A percentile compares a stretch with the other conserved stretches of the same genome.
Evolutionary conservation across 257 asterid species (phyloP).

Genomic region (Nicotiana sylvestris): DNA sequence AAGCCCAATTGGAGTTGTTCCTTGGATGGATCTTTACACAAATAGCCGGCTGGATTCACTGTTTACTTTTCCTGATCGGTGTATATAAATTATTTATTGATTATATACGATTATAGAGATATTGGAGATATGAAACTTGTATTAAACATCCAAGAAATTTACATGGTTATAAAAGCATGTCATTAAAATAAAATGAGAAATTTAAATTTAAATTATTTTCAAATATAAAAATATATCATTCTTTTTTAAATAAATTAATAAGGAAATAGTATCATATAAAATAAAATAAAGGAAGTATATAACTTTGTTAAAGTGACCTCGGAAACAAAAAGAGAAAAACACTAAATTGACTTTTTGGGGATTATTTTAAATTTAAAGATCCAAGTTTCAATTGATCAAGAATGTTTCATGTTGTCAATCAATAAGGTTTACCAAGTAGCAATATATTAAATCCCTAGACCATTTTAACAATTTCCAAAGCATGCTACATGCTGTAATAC

Average conservation of each 20-base stretch:
- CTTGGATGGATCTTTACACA: no score
- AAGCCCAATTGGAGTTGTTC: not conserved
- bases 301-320: not conserved
- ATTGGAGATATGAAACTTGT: not conserved
- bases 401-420: not conserved
- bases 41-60: no score
- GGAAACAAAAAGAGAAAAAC: not conserved
- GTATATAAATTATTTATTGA: no score
- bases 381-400: not conserved
- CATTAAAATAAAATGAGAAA: not conserved
- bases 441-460: not conserved
- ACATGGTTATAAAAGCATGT: not conserved
- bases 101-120: no score
- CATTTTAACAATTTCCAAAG: not conserved
- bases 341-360: not conserved
- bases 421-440: not conserved
- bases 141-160: not conserved
- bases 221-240: no score
- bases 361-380: not conserved
- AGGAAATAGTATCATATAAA: not conserved
- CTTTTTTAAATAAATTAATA: not conserved
- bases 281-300: not conserved
- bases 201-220: not conserved
- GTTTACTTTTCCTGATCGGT: no score
- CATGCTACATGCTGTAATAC: not conserved